Base-by-base conservation (phyloP, 495 filamentous ascomycete genomes). In the Physcia stellaris region DNA sequence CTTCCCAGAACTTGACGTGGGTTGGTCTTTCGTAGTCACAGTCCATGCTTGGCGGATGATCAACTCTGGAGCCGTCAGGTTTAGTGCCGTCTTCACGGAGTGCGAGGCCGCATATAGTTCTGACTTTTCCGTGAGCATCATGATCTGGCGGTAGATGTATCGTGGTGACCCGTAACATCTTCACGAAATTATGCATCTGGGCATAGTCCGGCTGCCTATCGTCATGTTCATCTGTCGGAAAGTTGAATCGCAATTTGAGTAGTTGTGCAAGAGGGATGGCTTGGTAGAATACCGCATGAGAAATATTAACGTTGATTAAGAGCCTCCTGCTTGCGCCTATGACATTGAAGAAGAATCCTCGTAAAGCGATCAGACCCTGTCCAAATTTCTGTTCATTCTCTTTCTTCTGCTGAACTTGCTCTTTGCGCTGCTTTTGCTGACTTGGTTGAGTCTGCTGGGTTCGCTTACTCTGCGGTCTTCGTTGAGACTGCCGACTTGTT, bases 291-390 rank as follows among this genome's bases (percentile, higher is more conserved):
- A 13, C 26, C 9, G 13, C 26, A 28, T 28, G 26, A 7, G 7
- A 7, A 13, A 28, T 13, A 7, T 28, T 7, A 7, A 28, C 26
- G 13, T 28, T 28, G 13, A 28, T 7, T 28, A 28, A 28, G 9
- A 80, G 46, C 4, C 78, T 66, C 3, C 70, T 68, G 2, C 79
- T 82, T 6, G 73, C 76, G 0, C 68, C 61, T 17, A 79, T 74
- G 11, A 77, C 70, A 55, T 76, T 82, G 37, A 76, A 63, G 42
- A 80, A 80, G 46, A 70, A 83, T 0, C 80, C 80, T 36, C 79
- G 70, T 0, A 79, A 54, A 3, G 69, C 66, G 1, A 67, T 52
- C 0, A 74, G 54, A 5, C 66, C 67, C 9, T 50, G 51, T 6
- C 51, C 53, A 16, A 51, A 49, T 7, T 33, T 41, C 2, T 24